Evolutionary conservation across 805 yeast genomes (phyloP).

Genomic region (Cyberlindnera meyerae): DNA sequence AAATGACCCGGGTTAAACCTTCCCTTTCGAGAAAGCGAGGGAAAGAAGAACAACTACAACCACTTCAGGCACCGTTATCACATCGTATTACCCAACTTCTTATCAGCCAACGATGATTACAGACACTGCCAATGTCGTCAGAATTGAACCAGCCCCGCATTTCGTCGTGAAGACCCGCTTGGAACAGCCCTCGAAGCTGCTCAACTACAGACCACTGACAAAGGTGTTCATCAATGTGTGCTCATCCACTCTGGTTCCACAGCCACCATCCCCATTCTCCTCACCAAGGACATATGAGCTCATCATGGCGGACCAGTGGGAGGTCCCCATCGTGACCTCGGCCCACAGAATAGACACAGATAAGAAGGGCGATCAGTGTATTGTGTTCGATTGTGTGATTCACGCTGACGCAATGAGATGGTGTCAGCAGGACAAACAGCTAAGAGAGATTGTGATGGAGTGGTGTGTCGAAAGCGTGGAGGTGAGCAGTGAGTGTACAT

Average conservation of each 20-base stretch:
- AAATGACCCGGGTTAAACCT: conserved; percentile 1
- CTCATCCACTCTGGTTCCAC: conserved; percentile 58
- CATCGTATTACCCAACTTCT: no score
- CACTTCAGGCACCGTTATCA: no score
- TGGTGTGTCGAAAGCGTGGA: conserved; percentile 85
- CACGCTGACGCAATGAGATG: conserved; percentile 58
- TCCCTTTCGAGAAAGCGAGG: conserved; percentile 3
- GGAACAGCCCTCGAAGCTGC: conserved; percentile 6
- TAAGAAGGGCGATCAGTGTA: conserved; percentile 61
- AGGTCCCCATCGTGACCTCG: conserved; percentile 74
- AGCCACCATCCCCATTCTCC: conserved; percentile 50
- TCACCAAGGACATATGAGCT: conserved; percentile 56
- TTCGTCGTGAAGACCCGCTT: conserved; percentile 69
- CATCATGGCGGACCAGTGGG: conserved; percentile 74
- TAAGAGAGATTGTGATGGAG: conserved; percentile 64
- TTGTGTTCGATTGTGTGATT: conserved; percentile 77
- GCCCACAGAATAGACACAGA: conserved; percentile 51
- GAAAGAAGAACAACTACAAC: no score
- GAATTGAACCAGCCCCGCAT: conserved; percentile 53
- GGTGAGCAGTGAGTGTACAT: conserved; percentile 39
- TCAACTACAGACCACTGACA: conserved; percentile 35
- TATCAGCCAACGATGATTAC: conserved; percentile 6
- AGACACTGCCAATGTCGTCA: conserved; percentile 18
- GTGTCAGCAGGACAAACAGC: conserved; percentile 52
- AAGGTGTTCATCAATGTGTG: conserved; percentile 81